Evolutionary conservation across 495 filamentous ascomycete genomes (phyloP).

Genomic region (Barbatosphaeria neglecta): DNA sequence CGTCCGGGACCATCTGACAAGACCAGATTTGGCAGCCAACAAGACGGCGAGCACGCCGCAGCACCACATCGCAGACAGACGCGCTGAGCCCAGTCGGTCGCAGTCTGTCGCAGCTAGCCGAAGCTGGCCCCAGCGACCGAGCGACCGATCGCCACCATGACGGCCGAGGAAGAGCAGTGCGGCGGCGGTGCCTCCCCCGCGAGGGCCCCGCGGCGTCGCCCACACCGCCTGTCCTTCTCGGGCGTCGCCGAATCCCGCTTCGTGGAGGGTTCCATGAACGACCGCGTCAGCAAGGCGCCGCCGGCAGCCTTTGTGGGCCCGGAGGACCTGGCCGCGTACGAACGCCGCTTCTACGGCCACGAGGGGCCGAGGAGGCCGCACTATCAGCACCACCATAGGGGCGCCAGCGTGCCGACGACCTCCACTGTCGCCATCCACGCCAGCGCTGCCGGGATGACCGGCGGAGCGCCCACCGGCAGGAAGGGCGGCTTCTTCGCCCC

Average conservation of each 20-base stretch:
- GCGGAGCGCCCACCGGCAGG: neutral
- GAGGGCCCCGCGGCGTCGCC: neutral
- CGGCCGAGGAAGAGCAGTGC: neutral
- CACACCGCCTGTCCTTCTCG: conserved; percentile 2
- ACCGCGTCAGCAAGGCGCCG: conserved; percentile 56
- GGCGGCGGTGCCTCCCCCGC: neutral
- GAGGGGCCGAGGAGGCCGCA: no score
- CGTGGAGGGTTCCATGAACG: conserved; percentile 66
- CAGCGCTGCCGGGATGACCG: neutral
- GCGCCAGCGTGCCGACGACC: neutral
- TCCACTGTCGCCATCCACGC: no score
- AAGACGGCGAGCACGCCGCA: no score
- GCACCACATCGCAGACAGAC: neutral
- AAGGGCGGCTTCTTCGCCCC: conserved; percentile 15
- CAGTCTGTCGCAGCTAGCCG: neutral
- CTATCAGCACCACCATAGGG: neutral
- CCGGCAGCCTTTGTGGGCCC: conserved; percentile 50
- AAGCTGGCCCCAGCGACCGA: neutral
- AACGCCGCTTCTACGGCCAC: conserved; percentile 22
- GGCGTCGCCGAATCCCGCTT: conserved; percentile 32
- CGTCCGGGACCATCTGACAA: no score
- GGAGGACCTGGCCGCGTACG: conserved; percentile 24
- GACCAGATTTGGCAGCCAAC: no score
- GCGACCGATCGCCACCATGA: neutral
- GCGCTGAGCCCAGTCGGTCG: no score